These are phyloP conservation scores for Puccinia hordei DNA, from an alignment of 1,284 basidiomycete species.

Conservation along the genomic window DNA sequence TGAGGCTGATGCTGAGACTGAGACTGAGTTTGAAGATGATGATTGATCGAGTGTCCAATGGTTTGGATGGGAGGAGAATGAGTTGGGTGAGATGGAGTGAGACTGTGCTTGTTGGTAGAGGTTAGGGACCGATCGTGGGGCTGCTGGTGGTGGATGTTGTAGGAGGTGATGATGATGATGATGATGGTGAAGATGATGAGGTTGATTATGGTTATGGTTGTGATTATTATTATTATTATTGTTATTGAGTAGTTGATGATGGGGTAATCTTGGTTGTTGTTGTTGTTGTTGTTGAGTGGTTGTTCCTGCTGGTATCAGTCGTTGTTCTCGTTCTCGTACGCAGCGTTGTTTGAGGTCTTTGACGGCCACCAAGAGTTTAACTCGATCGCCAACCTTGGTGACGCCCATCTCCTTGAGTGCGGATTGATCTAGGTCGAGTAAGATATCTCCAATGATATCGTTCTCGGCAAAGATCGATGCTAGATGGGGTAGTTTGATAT, in stretches of 20 bases:
- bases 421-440: conserved; percentile 82
- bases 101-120: conserved; percentile 63
- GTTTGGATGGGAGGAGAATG: conserved; percentile 52
- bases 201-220: conserved; percentile 46
- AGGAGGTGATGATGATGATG: conserved; percentile 31
- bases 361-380: conserved; percentile 80
- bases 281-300: conserved; percentile 25
- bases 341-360: conserved; percentile 71
- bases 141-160: conserved; percentile 27
- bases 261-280: conserved; percentile 25
- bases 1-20: conserved; percentile 63
- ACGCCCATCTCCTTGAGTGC: conserved; percentile 87
- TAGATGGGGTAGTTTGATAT: conserved; percentile 69
- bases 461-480: conserved; percentile 73
- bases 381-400: conserved; percentile 79
- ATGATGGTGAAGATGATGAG: conserved; percentile 23
- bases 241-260: conserved; percentile 49
- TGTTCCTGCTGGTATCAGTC: conserved; percentile 14
- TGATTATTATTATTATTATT: conserved; percentile 23
- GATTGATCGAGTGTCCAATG: conserved; percentile 65
- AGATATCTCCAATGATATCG: conserved; percentile 83
- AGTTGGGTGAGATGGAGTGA: conserved; percentile 61
- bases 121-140: conserved; percentile 50
- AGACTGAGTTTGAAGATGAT: conserved; percentile 65
- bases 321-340: conserved; percentile 47